Percentiles rank a stretch among this genome's conserved stretches.
phyloP scores from a whole-genome alignment of 805 yeast species.

The Starmerella potacharoeniae region DNA sequence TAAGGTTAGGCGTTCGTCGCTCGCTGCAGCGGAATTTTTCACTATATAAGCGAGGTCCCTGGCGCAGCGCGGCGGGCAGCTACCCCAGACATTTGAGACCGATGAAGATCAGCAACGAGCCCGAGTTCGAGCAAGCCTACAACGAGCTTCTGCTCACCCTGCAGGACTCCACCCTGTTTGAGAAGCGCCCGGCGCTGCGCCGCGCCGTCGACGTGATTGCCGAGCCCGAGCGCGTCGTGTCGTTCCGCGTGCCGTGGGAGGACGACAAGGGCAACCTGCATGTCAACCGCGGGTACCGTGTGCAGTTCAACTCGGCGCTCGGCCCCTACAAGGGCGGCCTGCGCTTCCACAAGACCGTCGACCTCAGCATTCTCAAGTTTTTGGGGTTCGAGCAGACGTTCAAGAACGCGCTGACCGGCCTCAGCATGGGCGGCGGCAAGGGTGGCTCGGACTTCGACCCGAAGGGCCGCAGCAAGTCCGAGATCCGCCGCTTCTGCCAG shows the following conservation, averaged over 20 bases:
- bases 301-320: slow-evolving; percentile 93
- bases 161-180: slow-evolving; percentile 82
- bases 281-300: slow-evolving; percentile 96
- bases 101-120: slow-evolving; percentile 63
- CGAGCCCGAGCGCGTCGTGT: slow-evolving; percentile 90
- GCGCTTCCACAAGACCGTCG: slow-evolving; percentile 95
- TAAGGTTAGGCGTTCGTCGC: neutral
- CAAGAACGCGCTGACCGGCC: slow-evolving; percentile 95
- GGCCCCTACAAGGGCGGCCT: slow-evolving; percentile 99
- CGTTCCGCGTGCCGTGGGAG: slow-evolving; percentile 97
- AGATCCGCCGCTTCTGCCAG: slow-evolving; percentile 93
- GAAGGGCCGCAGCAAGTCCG: slow-evolving; percentile 83
- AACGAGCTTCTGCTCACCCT: slow-evolving; percentile 81
- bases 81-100: slow-evolving; percentile 33
- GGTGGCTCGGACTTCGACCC: slow-evolving; percentile 99
- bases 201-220: slow-evolving; percentile 82
- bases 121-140: slow-evolving; percentile 98
- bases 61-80: neutral
- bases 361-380: slow-evolving; percentile 87
- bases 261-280: slow-evolving; percentile 84
- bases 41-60: neutral
- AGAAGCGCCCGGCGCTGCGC: slow-evolving; percentile 79
- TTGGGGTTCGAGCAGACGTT: slow-evolving; percentile 97
- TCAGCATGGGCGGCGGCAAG: slow-evolving; percentile 98
- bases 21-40: slow-evolving; percentile 1